Conservation (phyloP, 768 basidiomycete genomes). For the Lentinula detonsa region DNA sequence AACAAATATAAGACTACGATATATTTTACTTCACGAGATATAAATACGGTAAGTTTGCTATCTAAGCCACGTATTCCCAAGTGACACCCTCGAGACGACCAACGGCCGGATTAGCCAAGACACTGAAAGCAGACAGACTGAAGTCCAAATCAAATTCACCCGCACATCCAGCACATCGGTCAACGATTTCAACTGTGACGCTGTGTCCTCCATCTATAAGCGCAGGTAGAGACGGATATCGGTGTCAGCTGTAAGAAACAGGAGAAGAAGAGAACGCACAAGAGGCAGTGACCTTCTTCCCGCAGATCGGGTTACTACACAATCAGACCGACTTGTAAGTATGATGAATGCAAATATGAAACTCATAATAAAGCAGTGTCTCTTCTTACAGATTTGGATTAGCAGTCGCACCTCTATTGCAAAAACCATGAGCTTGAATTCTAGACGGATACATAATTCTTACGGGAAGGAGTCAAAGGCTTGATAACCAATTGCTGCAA, state of each 20-base stretch:
- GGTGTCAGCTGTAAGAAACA: too few relatives aligned
- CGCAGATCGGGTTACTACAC: slow-evolving; percentile 42
- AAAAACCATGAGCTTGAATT: neutral
- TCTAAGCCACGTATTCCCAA: neutral
- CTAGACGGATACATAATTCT: slow-evolving; percentile 7
- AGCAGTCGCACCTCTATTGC: neutral
- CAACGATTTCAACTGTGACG: neutral
- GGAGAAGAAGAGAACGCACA: slow-evolving; percentile 21
- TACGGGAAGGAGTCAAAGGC: slow-evolving; percentile 31
- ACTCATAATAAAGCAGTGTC: too few relatives aligned
- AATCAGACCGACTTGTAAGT: neutral
- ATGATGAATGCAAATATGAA: neutral
- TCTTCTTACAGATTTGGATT: slow-evolving; percentile 35
- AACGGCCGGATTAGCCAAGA: neutral
- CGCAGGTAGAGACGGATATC: neutral
- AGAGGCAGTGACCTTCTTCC: slow-evolving; percentile 20
- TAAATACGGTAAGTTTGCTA: too few relatives aligned
- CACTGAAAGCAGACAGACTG: neutral
- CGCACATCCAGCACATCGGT: neutral
- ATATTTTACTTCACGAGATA: too few relatives aligned
- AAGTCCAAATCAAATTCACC: slow-evolving; percentile 3
- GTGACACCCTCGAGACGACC: neutral
- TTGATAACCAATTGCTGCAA: slow-evolving; percentile 26
- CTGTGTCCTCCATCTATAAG: neutral
- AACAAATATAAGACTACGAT: too few relatives aligned